Evolutionary conservation across 139 green algal species (phyloP), one percentile per base, ranked within the genome.

Genomic region (Mesotaenium endlicherianum): DNA sequence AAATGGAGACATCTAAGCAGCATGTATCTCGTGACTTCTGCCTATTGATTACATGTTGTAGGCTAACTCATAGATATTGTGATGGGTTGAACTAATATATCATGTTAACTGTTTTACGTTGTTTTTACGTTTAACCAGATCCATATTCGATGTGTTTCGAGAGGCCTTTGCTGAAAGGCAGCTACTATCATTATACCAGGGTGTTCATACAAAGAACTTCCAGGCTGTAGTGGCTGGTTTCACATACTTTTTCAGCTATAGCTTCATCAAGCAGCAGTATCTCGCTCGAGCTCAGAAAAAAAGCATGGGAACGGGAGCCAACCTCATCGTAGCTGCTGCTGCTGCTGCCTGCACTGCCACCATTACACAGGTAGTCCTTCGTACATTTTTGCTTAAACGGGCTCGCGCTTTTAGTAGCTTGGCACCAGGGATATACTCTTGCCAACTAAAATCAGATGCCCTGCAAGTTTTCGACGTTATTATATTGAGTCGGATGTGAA

Each of bases 161-260:
- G 70, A 86, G 59, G 70, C 71, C 5, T 30, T 86, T 16, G 80
- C 44, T 36, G 36, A 44, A n/a, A 53, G 82, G 26, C 30, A 84
- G 26, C 6, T 70, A 31, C 26, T 43, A 6, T 77, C 39, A 40
- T 42, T 91, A 36, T 91, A 84, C 49, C 43, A 50, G n/a, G 88
- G 88, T 2, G 38, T 90, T 40, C 75, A 34, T 16, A 82, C 72
- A 17, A 91, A 91, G 79, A 81, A 70, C 34, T 31, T 83, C 36
- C 88, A 91, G 34, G 58, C 64, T 3, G 67, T 91, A 14, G 8
- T 85, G 4, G 64, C 80, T 4, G 60, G 64, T 26, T 91, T 91
- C 55, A 26, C 89, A 30, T 91, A 89, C 70, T 91, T 91, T 39
- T 91, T 87, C 74, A 69, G 53, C 20, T 91, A 90, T 47, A 67